These are phyloP conservation scores for Termitomyces sp. DNA, from an alignment of 768 basidiomycete genomes.

Conservation along the genomic window DNA sequence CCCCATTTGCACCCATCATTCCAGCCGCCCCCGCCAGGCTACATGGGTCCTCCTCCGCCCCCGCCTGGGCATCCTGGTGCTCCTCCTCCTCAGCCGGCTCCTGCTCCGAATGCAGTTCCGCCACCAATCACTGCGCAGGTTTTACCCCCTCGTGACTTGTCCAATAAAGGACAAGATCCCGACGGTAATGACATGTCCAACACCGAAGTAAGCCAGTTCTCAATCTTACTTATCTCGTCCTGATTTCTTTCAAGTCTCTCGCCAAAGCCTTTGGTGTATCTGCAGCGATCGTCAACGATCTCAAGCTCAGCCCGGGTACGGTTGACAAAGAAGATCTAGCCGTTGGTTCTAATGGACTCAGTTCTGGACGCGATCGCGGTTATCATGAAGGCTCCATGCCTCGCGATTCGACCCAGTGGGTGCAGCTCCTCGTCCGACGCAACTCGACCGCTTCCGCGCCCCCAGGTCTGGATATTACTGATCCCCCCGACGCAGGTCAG, in stretches of 20 bases:
- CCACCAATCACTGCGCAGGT: conserved; percentile 19
- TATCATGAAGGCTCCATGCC: conserved; percentile 50
- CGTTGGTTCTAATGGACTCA: conserved; percentile 69
- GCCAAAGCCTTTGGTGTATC: conserved; percentile 81
- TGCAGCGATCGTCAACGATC: conserved; percentile 61
- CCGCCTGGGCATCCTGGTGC: conserved; percentile 4
- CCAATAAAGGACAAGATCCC: conserved; percentile 76
- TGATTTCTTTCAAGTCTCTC: conserved; percentile 40
- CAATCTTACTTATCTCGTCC: not conserved
- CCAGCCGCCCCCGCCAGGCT: conserved; percentile 38
- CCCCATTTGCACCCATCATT: conserved; percentile 62
- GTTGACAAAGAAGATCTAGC: conserved; percentile 72
- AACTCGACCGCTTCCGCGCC: conserved; percentile 33
- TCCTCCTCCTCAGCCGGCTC: conserved; percentile 32
- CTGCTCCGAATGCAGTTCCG: conserved; percentile 17
- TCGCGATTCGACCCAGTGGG: conserved; percentile 62
- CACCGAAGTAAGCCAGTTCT: conserved; percentile 41
- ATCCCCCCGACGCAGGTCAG: conserved; percentile 25
- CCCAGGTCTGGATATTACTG: conserved; percentile 31
- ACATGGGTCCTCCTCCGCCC: conserved; percentile 25
- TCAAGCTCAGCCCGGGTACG: conserved; percentile 45
- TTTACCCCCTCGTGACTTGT: conserved; percentile 23
- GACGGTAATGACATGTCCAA: conserved; percentile 77
- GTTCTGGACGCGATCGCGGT: conserved; percentile 65
- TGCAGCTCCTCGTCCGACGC: conserved; percentile 48